A percentile compares a stretch with the other conserved stretches of the same genome.
These are phyloP conservation scores for Oryza australiensis DNA, from an alignment of 176 grass and related monocot species.

Conservation along the genomic window DNA sequence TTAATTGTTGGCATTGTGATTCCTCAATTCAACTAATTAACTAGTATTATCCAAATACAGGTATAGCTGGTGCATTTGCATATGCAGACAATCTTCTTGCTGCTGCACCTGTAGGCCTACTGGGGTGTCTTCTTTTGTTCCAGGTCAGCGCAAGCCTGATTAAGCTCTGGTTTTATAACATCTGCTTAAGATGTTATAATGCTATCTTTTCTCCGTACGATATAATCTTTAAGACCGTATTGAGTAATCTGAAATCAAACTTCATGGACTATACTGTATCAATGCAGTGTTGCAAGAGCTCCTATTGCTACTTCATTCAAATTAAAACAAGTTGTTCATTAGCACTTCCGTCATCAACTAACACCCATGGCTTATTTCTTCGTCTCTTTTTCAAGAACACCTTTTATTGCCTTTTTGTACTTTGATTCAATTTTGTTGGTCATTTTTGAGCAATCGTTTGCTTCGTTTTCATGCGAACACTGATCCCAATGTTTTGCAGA, in stretches of 20 bases:
- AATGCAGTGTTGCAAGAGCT: background rate
- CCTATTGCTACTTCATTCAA: slow-evolving; percentile 3
- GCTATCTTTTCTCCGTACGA: background rate
- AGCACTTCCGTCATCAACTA: background rate
- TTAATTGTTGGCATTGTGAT: background rate
- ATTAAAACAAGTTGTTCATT: slow-evolving; percentile 1
- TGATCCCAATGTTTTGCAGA: slow-evolving; percentile 48
- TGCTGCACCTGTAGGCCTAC: slow-evolving; percentile 72
- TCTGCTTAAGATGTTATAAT: slow-evolving; percentile 2
- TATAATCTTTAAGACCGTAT: background rate
- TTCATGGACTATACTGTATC: background rate
- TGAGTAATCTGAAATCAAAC: background rate
- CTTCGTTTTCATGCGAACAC: slow-evolving; percentile 3
- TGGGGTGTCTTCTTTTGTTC: slow-evolving; percentile 79
- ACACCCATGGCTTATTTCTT: background rate
- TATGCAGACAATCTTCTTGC: slow-evolving; percentile 85
- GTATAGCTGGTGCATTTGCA: slow-evolving; percentile 72
- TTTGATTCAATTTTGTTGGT: background rate
- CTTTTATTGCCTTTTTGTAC: too few species aligned
- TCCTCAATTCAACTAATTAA: background rate
- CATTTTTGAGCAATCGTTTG: background rate
- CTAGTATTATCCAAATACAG: slow-evolving; percentile 31
- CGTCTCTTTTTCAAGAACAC: background rate
- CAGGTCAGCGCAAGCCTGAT: slow-evolving; percentile 48
- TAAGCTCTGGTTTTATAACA: slow-evolving; percentile 4